phyloP scores from a whole-genome alignment of 352 stramenopile genomes.

The Sclerospora graminicola region DNA sequence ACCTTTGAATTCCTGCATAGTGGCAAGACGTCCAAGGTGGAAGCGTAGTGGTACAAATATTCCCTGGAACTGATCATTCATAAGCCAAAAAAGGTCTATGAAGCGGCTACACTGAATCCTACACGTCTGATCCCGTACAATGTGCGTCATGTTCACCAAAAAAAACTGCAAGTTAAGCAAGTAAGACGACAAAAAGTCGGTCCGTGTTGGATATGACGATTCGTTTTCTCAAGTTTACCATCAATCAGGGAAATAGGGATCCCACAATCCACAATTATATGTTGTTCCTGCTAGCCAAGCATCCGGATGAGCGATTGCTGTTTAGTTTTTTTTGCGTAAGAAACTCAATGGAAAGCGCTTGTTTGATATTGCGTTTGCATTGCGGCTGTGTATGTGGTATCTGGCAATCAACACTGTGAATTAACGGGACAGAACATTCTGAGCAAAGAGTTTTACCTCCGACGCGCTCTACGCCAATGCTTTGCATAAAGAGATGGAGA shows the following conservation, averaged over 20 bases:
- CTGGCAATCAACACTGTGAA: slow-evolving; percentile 83
- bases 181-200: slow-evolving; percentile 39
- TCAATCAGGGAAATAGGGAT: no score
- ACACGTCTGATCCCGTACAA: no score
- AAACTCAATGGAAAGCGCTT: no score
- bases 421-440: slow-evolving; percentile 84
- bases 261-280: slow-evolving; percentile 93
- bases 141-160: slow-evolving; percentile 84
- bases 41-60: no score
- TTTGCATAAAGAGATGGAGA: slow-evolving; percentile 82
- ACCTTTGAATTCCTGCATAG: no score
- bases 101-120: slow-evolving; percentile 79
- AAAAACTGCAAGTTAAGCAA: slow-evolving; percentile 5
- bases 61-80: no score
- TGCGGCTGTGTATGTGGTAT: no score
- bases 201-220: no score
- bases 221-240: no score
- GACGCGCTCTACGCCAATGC: slow-evolving; percentile 89
- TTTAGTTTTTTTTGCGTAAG: no score
- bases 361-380: no score
- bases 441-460: slow-evolving; percentile 87
- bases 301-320: no score
- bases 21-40: slow-evolving; percentile 85
- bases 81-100: slow-evolving; percentile 86
- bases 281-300: slow-evolving; percentile 83